Evolutionary conservation across 257 asterid genomes (phyloP).

Genomic region (Petunia axillaris): DNA sequence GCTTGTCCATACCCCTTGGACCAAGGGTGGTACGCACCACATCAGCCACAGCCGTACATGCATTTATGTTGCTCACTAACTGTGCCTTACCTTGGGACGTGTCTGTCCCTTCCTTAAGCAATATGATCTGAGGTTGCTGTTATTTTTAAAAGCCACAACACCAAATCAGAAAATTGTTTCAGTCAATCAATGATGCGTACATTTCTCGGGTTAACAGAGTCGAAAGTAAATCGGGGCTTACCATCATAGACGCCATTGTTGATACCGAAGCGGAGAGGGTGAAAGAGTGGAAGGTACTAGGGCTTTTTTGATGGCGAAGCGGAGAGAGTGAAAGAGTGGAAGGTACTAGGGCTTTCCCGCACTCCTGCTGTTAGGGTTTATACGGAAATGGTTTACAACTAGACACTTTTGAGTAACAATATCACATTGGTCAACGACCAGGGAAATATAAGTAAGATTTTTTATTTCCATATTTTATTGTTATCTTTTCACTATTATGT

Average conservation of each 20-base stretch:
- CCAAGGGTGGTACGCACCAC: slow-evolving; percentile 93
- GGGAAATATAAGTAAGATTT: no score
- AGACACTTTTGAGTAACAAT: no score
- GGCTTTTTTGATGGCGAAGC: no score
- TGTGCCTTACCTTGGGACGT: slow-evolving; percentile 98
- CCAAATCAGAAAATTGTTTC: background rate
- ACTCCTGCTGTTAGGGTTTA: no score
- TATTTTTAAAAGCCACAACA: slow-evolving; percentile 18
- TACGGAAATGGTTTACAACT: no score
- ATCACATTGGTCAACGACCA: no score
- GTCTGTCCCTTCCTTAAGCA: slow-evolving; percentile 98
- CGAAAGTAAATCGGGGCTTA: background rate
- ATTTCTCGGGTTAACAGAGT: no score
- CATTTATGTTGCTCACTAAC: slow-evolving; percentile 91
- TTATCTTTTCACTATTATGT: no score
- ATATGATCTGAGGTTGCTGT: slow-evolving; percentile 99
- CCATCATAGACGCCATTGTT: slow-evolving; percentile 42
- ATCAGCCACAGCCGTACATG: slow-evolving; percentile 88
- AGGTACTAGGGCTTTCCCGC: no score
- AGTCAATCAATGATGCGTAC: background rate
- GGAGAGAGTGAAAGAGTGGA: no score
- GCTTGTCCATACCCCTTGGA: slow-evolving; percentile 99
- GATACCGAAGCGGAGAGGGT: background rate
- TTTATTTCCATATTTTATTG: no score
- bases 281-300: no score